Percentiles rank a stretch among this genome's conserved stretches.
phyloP scores from a whole-genome alignment of 1,284 basidiomycete genomes.

The Ustilago loliicola region DNA sequence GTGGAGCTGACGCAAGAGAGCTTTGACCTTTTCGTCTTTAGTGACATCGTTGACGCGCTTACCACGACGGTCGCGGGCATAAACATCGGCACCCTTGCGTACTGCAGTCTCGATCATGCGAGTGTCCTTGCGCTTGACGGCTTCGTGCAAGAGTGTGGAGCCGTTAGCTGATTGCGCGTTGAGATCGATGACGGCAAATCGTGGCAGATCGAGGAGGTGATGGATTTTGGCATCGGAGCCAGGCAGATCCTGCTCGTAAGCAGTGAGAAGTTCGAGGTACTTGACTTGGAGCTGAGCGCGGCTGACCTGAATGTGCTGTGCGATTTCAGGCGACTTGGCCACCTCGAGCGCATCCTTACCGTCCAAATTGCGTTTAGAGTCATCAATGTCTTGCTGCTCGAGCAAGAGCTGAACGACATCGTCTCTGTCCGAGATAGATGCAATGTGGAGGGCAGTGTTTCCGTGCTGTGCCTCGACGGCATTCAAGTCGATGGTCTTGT shows the following conservation, averaged over 20 bases:
- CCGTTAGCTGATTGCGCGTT: conserved; percentile 46
- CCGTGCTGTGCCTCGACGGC: conserved; percentile 71
- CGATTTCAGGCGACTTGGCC: conserved; percentile 76
- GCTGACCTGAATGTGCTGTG: conserved; percentile 82
- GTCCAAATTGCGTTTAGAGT: conserved; percentile 80
- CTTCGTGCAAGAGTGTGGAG: conserved; percentile 86
- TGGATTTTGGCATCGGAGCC: conserved; percentile 74
- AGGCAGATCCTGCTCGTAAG: conserved; percentile 68
- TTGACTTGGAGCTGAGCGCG: conserved; percentile 82
- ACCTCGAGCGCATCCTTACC: conserved; percentile 82
- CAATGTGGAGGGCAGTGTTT: conserved; percentile 88
- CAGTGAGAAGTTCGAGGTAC: conserved; percentile 78
- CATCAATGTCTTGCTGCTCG: conserved; percentile 80
- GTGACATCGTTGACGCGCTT: conserved; percentile 81
- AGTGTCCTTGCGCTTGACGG: conserved; percentile 84
- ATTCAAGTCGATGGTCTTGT: conserved; percentile 75
- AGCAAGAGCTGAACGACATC: conserved; percentile 76
- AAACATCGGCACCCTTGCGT: conserved; percentile 88
- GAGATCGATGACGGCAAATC: conserved; percentile 61
- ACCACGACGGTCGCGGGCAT: conserved; percentile 84
- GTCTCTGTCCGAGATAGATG: conserved; percentile 81
- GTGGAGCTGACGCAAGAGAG: conserved; percentile 81
- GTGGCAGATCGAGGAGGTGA: conserved; percentile 52
- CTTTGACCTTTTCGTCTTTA: conserved; percentile 81
- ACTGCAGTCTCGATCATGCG: conserved; percentile 85